phyloP scores from a whole-genome alignment of 306 rosid species.

The Quercus glauca region DNA sequence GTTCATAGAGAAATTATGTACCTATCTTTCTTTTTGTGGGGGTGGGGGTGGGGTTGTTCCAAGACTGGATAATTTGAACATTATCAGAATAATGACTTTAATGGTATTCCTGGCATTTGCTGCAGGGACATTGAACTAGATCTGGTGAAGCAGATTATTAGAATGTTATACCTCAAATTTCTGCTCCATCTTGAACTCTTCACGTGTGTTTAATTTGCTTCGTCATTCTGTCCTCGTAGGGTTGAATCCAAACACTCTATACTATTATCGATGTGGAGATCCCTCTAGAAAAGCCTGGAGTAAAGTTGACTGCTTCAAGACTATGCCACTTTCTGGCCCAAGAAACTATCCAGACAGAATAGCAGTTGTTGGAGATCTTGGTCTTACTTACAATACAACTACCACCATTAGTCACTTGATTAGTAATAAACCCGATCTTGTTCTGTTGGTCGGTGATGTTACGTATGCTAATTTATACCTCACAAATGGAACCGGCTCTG shows the following conservation, averaged over 20 bases:
- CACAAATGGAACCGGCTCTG: constrained; percentile 80
- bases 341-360: constrained; percentile 59
- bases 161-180: not conserved
- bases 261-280: constrained; percentile 77
- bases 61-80: no score
- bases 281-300: constrained; percentile 63
- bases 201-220: not conserved
- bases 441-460: constrained; percentile 74
- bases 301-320: constrained; percentile 48
- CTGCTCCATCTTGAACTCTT: not conserved
- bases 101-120: not conserved
- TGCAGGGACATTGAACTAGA: not conserved
- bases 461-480: constrained; percentile 77
- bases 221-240: constrained; percentile 34
- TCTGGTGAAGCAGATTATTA: not conserved
- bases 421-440: constrained; percentile 64
- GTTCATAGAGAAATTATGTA: no score
- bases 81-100: not conserved
- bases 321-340: constrained; percentile 66
- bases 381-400: constrained; percentile 83
- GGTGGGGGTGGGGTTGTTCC: no score
- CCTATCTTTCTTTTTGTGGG: no score
- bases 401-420: constrained; percentile 67
- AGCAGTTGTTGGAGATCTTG: constrained; percentile 84
- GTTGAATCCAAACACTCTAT: constrained; percentile 55